A percentile compares a stretch with the other conserved stretches of the same genome.
Conservation (phyloP, 2,329 filamentous ascomycete genomes). For the Talaromyces albobiverticillius region DNA sequence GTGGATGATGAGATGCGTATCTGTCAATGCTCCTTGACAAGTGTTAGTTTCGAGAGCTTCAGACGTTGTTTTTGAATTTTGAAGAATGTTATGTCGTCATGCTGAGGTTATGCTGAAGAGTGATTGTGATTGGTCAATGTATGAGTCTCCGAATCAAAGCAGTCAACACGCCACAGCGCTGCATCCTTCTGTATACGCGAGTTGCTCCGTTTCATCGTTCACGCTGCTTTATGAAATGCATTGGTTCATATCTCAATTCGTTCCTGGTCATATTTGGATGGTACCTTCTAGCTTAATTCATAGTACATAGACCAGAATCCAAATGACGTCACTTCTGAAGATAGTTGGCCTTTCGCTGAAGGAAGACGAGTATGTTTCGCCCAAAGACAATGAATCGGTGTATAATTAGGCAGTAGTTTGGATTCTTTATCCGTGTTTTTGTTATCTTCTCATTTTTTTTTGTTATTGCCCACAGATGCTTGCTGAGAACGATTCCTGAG, state of each 20-base stretch:
- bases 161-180: not conserved
- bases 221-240: no score
- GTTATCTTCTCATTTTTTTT: no score
- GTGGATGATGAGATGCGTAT: not conserved
- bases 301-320: not conserved
- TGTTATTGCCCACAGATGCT: no score
- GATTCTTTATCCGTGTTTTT: no score
- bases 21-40: not conserved
- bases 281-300: not conserved
- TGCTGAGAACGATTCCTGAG: no score
- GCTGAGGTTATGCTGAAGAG: not conserved
- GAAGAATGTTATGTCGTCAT: no score
- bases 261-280: no score
- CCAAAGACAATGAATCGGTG: not conserved
- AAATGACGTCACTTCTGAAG: not conserved
- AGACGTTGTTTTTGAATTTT: not conserved
- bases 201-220: no score
- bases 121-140: conserved; percentile 11
- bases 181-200: no score
- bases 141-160: not conserved
- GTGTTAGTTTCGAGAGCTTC: not conserved
- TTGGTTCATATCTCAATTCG: no score
- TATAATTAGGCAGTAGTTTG: no score
- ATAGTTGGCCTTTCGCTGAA: not conserved
- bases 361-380: not conserved